Evolutionary conservation across 441 rosid species (phyloP).

Genomic region (Flueggea neowawraea): DNA sequence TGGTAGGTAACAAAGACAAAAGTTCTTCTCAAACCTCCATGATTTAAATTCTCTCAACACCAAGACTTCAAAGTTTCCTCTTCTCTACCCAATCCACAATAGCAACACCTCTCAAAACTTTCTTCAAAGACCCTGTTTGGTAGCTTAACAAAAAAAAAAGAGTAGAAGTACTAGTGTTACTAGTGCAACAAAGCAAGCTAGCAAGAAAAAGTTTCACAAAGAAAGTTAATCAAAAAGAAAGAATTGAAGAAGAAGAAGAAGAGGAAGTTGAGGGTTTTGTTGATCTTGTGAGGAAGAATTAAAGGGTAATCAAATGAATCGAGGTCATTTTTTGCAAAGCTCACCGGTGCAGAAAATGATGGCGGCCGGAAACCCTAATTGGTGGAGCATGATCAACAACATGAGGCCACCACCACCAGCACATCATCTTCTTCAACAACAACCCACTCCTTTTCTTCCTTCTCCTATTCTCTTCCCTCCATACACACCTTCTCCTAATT

Average conservation of each 20-base stretch:
- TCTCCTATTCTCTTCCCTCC: conserved; percentile 44
- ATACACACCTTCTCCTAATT: conserved; percentile 41
- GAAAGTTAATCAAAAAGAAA: background rate
- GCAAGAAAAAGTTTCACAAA: too few species aligned
- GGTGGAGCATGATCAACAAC: conserved; percentile 63
- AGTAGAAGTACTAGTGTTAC: background rate
- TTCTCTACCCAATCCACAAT: conserved; percentile 38
- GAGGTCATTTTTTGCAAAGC: conserved; percentile 65
- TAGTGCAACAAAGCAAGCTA: background rate
- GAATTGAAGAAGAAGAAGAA: too few species aligned
- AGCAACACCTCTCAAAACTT: conserved; percentile 43
- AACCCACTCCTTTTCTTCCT: conserved; percentile 35
- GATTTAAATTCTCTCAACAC: conserved; percentile 49
- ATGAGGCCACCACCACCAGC: conserved; percentile 55
- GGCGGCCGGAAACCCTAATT: conserved; percentile 83
- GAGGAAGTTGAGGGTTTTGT: background rate
- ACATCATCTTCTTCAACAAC: conserved; percentile 31
- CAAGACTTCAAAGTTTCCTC: conserved; percentile 8
- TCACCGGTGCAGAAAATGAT: conserved; percentile 84
- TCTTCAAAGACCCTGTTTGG: conserved; percentile 44
- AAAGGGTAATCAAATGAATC: conserved; percentile 44
- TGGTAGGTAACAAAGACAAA: conserved; percentile 28
- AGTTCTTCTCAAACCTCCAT: conserved; percentile 48
- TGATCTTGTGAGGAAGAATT: background rate
- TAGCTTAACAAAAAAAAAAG: conserved; percentile 19